phyloP scores from a whole-genome alignment of 75 land plant genomes.

The Larix kaempferi region DNA sequence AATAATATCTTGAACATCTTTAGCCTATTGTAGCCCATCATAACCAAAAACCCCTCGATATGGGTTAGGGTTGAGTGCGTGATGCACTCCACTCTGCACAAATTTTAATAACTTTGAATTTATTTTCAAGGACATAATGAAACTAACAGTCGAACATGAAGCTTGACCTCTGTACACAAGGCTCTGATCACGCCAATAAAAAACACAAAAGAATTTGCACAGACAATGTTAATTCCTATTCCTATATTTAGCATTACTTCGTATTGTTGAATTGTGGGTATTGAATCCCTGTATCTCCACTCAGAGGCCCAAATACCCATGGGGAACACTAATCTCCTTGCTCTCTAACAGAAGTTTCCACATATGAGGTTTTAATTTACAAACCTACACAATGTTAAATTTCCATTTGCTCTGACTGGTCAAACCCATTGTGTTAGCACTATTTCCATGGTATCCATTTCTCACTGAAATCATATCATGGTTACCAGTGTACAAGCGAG shows the following conservation, averaged over 20 bases:
- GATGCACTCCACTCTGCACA: conserved; percentile 86
- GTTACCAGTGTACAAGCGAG: conserved; percentile 82
- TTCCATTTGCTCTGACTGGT: conserved; percentile 87
- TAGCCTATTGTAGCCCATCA: conserved; percentile 87
- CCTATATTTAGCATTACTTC: neutral
- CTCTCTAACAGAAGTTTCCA: neutral
- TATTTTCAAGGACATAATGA: neutral
- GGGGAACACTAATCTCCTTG: neutral
- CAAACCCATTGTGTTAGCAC: conserved; percentile 88
- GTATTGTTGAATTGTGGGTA: too few species aligned
- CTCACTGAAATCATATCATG: conserved; percentile 82
- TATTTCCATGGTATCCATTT: conserved; percentile 94
- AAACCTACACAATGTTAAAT: conserved; percentile 78
- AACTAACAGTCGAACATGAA: neutral
- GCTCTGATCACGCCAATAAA: neutral
- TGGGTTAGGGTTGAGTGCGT: conserved; percentile 89
- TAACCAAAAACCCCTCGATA: conserved; percentile 89
- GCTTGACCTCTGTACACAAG: neutral
- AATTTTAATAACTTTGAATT: neutral
- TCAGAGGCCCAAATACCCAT: neutral
- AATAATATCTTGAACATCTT: conserved; percentile 80
- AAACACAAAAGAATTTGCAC: neutral
- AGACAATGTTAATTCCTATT: neutral
- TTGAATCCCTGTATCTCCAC: neutral
- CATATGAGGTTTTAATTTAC: neutral